Base-by-base conservation (phyloP, 1,284 basidiomycete species). In the Microbotryum violaceum region DNA sequence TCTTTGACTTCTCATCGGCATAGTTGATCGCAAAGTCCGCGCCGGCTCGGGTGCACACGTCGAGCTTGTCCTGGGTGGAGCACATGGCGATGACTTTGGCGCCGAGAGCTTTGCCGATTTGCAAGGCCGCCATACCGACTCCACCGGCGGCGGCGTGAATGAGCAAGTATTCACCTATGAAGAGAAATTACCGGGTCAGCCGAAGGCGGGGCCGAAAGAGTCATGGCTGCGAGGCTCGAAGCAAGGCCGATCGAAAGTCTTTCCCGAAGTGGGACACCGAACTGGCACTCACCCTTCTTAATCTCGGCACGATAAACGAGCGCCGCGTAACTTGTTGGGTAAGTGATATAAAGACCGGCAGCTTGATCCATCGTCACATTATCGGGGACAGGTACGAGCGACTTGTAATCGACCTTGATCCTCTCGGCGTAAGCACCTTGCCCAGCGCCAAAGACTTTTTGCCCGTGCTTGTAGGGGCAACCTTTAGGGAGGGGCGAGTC, bases 121-220 rank as follows among this genome's bases (percentile, higher is more conserved):
- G 92, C 18, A 91, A 85, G 4, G 92, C 92, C 9, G 85, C 85
- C 54, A 97, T 84, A 1, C 94, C 94, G 5, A 98, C 92, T 29
- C 93, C 93, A 14, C 89, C 89, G 2, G 89, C 89, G n/a, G 87
- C 87, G 12, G 89, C 91, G 56, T 87, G 87, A 9, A 94, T 85
- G 20, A 94, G 82, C 4, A 93, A 83, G 83, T 86, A 91, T 77
- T 96, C 60, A 6, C 62, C 65, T 57, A 29, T 16, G 16, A 21
- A 53, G 31, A 2, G 7, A 5, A 5, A 27, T 6, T 1, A 6
- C 12, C 12, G 12, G 14, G 10, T 42, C 37, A 42, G 37, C 16
- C 33, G 18, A 42, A 42, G 14, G 18, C 10, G 14, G 37, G 18
- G 5, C 37, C 37, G 12, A 18, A 18, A 42, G 14, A 42, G 14